Base-by-base conservation (phyloP, 345 rosid genomes). In the Ailanthus altissimus region DNA sequence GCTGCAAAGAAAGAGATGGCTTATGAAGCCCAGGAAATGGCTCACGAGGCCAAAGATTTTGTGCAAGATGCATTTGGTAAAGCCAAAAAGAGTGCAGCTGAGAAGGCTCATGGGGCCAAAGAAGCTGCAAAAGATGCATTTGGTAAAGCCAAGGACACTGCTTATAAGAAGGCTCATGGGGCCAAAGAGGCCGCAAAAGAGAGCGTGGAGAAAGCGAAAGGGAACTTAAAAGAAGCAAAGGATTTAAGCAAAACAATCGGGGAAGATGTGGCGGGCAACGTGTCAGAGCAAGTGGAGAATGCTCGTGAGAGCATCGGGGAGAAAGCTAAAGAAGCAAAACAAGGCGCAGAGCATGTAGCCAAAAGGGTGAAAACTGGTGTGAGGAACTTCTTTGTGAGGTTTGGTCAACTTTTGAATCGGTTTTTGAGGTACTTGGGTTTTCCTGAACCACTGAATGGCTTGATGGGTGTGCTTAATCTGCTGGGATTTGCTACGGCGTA, bases 401-500 rank as follows among this genome's bases (percentile, higher is more conserved):
- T 60, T 20, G n/a, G 12, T 46, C 32, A 10, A 0, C 7, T 5
- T 58, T 13, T 56, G 23, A 2, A 3, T 18, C 32, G 36, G 2
- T 53, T 36, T 40, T 4, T 76, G 5, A 59, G 68, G 23, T 12
- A 61, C 47, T 1, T 82, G 81, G 70, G 57, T 5, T 58, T 80
- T 3, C 18, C 51, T 3, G 56, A 60, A 50, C 21, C 78, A 14
- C 1, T 80, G 40, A 77, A 75, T 60, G 67, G 67, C 14, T 18
- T 79, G 18, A 80, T 80, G 77, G 67, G 85, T 23, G 70, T 88
- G 58, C 40, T 82, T 26, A 85, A 86, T 50, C 49, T 91, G 68
- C 64, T 83, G 25, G 93, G 90, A 9, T 87, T 89, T 1, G 80
- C 89, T 0, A 79, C 84, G 0, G 90, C 91, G 2, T 93, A 85